These are phyloP conservation scores for Hypoxylon intermedium DNA, from an alignment of 495 filamentous ascomycete genomes.

Conservation along the genomic window DNA sequence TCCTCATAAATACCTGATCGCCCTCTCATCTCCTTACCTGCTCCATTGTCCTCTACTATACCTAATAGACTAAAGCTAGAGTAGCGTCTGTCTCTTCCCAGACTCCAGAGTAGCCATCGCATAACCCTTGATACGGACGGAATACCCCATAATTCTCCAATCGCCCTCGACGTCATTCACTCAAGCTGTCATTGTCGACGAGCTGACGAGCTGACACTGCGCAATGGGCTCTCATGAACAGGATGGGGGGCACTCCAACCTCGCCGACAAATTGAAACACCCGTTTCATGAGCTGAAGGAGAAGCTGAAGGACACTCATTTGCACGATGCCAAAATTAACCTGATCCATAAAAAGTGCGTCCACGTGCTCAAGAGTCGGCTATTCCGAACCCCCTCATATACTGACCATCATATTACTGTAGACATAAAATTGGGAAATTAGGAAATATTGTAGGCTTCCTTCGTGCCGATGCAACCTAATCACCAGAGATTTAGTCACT, in stretches of 20 bases:
- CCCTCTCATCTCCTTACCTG: too few species aligned
- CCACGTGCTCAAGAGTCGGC: not conserved
- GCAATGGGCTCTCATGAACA: constrained; percentile 25
- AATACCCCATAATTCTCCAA: not conserved
- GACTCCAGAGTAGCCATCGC: too few species aligned
- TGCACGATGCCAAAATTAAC: constrained; percentile 56
- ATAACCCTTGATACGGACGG: too few species aligned
- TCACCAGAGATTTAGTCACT: constrained; percentile 9
- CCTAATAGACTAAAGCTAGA: too few species aligned
- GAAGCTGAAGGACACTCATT: constrained; percentile 54
- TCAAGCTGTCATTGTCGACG: not conserved
- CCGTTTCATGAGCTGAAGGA: constrained; percentile 54
- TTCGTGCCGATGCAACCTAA: not conserved
- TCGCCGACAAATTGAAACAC: constrained; percentile 44
- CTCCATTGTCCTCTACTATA: too few species aligned
- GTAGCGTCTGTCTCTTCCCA: too few species aligned
- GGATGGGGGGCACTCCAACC: constrained; percentile 27
- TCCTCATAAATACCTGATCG: too few species aligned
- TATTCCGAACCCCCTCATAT: not conserved
- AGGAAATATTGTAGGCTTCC: constrained; percentile 54
- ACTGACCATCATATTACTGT: not conserved
- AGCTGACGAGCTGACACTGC: too few species aligned
- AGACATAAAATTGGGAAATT: constrained; percentile 64
- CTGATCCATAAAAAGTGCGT: constrained; percentile 58
- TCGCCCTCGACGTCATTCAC: not conserved